These are phyloP conservation scores for Ophiostoma australiae DNA, from an alignment of 2,329 filamentous ascomycete genomes.

Conservation along the genomic window DNA sequence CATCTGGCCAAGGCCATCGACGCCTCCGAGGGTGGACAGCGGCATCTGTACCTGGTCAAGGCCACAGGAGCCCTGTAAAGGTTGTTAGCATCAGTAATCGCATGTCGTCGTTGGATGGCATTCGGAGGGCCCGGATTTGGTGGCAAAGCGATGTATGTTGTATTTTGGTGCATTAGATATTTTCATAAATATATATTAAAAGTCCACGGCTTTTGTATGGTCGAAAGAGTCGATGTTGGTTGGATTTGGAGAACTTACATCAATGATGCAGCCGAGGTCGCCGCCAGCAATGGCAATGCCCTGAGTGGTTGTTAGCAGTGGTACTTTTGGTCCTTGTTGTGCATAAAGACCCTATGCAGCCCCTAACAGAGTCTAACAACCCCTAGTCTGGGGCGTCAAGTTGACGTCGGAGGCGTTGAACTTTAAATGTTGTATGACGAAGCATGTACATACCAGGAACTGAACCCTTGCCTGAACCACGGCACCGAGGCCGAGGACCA, in stretches of 20 bases:
- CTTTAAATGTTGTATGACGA: neutral
- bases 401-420: neutral
- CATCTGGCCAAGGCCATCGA: slow-evolving; percentile 45
- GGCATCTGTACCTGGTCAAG: slow-evolving; percentile 34
- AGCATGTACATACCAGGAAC: slow-evolving; percentile 20
- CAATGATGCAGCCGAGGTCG: slow-evolving; percentile 44
- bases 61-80: slow-evolving; percentile 35
- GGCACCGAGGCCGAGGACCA: slow-evolving; percentile 23
- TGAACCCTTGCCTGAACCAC: slow-evolving; percentile 21
- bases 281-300: slow-evolving; percentile 41
- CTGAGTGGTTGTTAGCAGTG: slow-evolving; percentile 47
- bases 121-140: neutral
- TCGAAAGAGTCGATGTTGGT: neutral
- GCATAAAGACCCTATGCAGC: neutral
- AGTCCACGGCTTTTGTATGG: too few relatives aligned
- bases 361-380: neutral
- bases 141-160: neutral
- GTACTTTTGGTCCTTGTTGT: neutral
- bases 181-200: neutral
- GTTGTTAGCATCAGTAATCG: neutral
- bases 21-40: slow-evolving; percentile 31
- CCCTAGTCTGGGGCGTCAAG: slow-evolving; percentile 1
- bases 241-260: slow-evolving; percentile 27
- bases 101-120: neutral
- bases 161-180: neutral